Evolutionary conservation across 257 asterid species (phyloP).

Genomic region (Plantago ovata): DNA sequence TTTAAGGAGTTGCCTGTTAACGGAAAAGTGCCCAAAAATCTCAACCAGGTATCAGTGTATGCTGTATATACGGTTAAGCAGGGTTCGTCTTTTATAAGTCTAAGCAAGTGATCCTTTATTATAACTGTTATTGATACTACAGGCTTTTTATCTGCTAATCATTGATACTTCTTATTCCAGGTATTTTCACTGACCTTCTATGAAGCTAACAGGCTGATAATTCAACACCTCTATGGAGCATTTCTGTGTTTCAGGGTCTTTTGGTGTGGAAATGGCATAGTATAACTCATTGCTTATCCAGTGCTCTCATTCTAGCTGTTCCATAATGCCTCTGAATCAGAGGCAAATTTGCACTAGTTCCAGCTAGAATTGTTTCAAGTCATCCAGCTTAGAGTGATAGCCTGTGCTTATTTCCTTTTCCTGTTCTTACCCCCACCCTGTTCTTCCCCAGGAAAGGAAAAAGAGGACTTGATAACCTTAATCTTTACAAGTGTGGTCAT

Average conservation of each 20-base stretch:
- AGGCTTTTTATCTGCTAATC: slow-evolving; percentile 40
- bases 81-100: slow-evolving; percentile 11
- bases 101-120: background rate
- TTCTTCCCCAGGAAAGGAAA: background rate
- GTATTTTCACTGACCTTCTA: slow-evolving; percentile 97
- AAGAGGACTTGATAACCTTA: slow-evolving; percentile 6
- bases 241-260: slow-evolving; percentile 62
- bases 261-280: slow-evolving; percentile 45
- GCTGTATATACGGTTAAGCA: slow-evolving; percentile 12
- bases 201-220: slow-evolving; percentile 86
- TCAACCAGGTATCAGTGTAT: slow-evolving; percentile 52
- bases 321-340: slow-evolving; percentile 13
- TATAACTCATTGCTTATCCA: slow-evolving; percentile 39
- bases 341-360: slow-evolving; percentile 21
- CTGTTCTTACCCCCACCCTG: background rate
- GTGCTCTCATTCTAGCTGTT: slow-evolving; percentile 22
- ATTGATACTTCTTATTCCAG: slow-evolving; percentile 75
- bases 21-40: slow-evolving; percentile 37
- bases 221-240: slow-evolving; percentile 53
- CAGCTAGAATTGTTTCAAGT: slow-evolving; percentile 11
- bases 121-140: slow-evolving; percentile 12
- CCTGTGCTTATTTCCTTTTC: background rate
- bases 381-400: slow-evolving; percentile 6
- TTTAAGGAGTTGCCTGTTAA: slow-evolving; percentile 79
- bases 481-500: slow-evolving; percentile 13